Evolutionary conservation across 2,329 filamentous ascomycete species (phyloP), one percentile per base, ranked within the genome.

Genomic region (Monosporascus sp.): DNA sequence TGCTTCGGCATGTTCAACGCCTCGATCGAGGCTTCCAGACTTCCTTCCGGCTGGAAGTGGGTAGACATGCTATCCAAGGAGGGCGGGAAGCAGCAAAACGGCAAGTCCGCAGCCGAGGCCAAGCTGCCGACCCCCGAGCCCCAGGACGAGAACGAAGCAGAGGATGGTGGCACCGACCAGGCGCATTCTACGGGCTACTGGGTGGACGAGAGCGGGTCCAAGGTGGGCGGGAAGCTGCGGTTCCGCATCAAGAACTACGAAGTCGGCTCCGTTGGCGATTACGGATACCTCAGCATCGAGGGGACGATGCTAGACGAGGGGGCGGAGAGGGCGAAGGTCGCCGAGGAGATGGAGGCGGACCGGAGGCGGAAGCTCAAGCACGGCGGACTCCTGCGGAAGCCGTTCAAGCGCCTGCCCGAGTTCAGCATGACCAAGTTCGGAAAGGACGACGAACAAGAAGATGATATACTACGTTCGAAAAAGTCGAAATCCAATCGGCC

Each of bases 1-100:
- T 94, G 91, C 69, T 92, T 91, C 73, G 93, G 93, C 69, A 84
- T 91, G 60, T 97, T 97, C 78, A 96, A 94, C 61, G 90, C 93
- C 1, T 90, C 87, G 44, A 89, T 99, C 55, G 88, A 93, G 63
- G 80, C 86, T 22, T 83, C 82, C 56, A 80, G 90, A 37, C 76
- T 99, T 17, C 94, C 94, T 0, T 71, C 75, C 16, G 80, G 82
- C 24, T 99, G 93, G 94, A 84, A 76, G 56, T 97, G 91, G 87
- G 79, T 90, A 17, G 82, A 85, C 11, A 78, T 84, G 36, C 76
- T 78, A 52, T 76, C 80, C 48, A 65, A 60, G 45, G 54, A 41
- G 7, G 56, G 59, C 8, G 59, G 52, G 38, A 54, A 50, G 9
- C 22, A 24, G 55, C 19, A 50, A 47, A 7, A 45, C 51, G 36